Percentiles rank a stretch among this genome's conserved stretches.
phyloP scores from a whole-genome alignment of 306 rosid species.

The Astragalus glycyphyllos region DNA sequence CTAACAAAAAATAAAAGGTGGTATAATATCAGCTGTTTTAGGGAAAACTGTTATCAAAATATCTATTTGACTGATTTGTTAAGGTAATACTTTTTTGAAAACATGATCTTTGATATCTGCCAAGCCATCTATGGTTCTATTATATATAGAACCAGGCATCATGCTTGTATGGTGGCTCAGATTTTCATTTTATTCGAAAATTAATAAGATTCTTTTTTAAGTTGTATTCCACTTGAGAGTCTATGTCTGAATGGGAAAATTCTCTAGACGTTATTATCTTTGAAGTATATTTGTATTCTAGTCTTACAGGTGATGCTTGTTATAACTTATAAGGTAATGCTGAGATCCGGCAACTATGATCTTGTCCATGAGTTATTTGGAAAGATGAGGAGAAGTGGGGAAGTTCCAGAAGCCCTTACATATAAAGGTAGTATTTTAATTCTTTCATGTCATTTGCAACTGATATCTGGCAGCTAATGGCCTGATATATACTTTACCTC shows the following conservation, averaged over 20 bases:
- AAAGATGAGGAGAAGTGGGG: constrained; percentile 78
- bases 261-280: constrained; percentile 44
- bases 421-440: constrained; percentile 69
- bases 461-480: constrained; percentile 38
- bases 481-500: constrained; percentile 36
- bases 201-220: constrained; percentile 23
- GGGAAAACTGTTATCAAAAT: constrained; percentile 7
- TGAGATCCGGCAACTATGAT: constrained; percentile 80
- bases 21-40: constrained; percentile 21
- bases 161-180: constrained; percentile 22
- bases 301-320: constrained; percentile 63
- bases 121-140: constrained; percentile 21
- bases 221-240: constrained; percentile 34
- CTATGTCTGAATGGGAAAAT: constrained; percentile 31
- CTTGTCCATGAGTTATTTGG: constrained; percentile 73
- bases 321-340: constrained; percentile 91
- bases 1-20: constrained; percentile 19
- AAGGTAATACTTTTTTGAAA: neutral
- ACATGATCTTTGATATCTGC: constrained; percentile 31
- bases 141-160: constrained; percentile 7
- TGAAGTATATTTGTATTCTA: constrained; percentile 45
- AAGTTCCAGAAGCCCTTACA: constrained; percentile 74
- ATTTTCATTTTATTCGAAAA: constrained; percentile 21
- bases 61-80: constrained; percentile 19
- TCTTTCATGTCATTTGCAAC: constrained; percentile 42